phyloP scores from a whole-genome alignment of 2,329 filamentous ascomycete genomes.

The Talaromyces pinophilus region DNA sequence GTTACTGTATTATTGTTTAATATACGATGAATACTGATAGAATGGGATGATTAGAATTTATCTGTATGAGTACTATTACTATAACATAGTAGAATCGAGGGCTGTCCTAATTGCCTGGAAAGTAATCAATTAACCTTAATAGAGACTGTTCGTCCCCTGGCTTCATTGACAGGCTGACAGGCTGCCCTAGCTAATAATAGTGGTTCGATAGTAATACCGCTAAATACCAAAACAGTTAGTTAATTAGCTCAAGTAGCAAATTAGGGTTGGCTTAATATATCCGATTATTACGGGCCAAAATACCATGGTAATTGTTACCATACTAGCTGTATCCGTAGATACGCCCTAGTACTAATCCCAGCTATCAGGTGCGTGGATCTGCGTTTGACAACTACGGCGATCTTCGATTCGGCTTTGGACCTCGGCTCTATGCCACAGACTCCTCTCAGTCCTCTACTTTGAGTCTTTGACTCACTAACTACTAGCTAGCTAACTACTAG shows the following conservation, averaged over 20 bases:
- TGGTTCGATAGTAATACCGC: not conserved
- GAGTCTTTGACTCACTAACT: not conserved
- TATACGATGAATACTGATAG: not conserved
- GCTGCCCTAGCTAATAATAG: not conserved
- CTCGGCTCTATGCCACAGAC: not conserved
- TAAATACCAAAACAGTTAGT: not conserved
- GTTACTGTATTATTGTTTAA: not conserved
- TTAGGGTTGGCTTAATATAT: not conserved
- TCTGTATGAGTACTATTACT: not conserved
- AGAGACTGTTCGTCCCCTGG: not conserved
- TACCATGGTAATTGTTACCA: not conserved
- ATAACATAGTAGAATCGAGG: not conserved
- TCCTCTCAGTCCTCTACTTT: not conserved
- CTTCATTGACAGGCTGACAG: not conserved
- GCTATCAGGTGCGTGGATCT: slow-evolving; percentile 2
- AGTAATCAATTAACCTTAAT: slow-evolving; percentile 2
- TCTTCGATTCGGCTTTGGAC: not conserved
- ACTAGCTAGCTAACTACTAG: not conserved
- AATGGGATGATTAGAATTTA: not conserved
- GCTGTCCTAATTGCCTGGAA: not conserved
- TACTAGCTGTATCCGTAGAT: not conserved
- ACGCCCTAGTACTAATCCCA: not conserved
- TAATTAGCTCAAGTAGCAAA: not conserved
- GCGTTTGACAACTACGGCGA: slow-evolving; percentile 6
- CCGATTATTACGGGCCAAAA: not conserved